Percentiles rank a stretch among this genome's conserved stretches.
phyloP scores from a whole-genome alignment of 1,284 basidiomycete species.

The Melanopsichium pennsylvanicum region DNA sequence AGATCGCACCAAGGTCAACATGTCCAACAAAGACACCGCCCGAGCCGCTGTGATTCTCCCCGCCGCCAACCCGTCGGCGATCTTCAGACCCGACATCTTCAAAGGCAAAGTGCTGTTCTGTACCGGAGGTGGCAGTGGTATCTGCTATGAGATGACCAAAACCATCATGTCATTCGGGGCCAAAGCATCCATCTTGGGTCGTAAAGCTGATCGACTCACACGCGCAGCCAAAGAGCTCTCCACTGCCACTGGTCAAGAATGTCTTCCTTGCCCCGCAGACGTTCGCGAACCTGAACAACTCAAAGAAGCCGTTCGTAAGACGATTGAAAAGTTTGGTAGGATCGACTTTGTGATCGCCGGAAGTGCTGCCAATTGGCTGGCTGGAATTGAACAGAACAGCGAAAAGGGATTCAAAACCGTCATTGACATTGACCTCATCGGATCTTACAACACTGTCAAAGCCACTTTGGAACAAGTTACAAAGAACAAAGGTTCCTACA shows the following conservation, averaged over 20 bases:
- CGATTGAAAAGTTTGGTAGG: constrained; percentile 79
- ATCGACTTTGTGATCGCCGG: constrained; percentile 97
- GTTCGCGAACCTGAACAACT: constrained; percentile 81
- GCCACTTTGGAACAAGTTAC: constrained; percentile 58
- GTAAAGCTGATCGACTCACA: constrained; percentile 82
- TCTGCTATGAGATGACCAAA: constrained; percentile 84
- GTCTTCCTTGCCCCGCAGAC: constrained; percentile 80
- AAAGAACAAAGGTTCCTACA: constrained; percentile 74
- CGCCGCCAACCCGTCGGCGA: constrained; percentile 32
- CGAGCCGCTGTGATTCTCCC: constrained; percentile 25
- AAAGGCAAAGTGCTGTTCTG: constrained; percentile 92
- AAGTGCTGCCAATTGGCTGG: constrained; percentile 67
- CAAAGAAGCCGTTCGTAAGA: constrained; percentile 76
- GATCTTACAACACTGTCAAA: constrained; percentile 87
- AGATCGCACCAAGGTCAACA: no score
- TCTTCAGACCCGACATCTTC: constrained; percentile 82
- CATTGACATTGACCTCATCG: constrained; percentile 89
- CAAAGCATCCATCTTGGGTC: constrained; percentile 80
- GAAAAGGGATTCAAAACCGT: constrained; percentile 79
- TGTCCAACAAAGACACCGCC: constrained; percentile 13
- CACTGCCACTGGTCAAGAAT: constrained; percentile 73
- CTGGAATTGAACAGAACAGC: constrained; percentile 60
- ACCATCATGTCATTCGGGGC: constrained; percentile 82
- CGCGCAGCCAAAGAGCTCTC: constrained; percentile 78
- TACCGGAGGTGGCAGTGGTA: constrained; percentile 74